Evolutionary conservation across 805 yeast genomes (phyloP), one percentile per base, ranked within the genome.

Genomic region (Myxozyma melibiosi): DNA sequence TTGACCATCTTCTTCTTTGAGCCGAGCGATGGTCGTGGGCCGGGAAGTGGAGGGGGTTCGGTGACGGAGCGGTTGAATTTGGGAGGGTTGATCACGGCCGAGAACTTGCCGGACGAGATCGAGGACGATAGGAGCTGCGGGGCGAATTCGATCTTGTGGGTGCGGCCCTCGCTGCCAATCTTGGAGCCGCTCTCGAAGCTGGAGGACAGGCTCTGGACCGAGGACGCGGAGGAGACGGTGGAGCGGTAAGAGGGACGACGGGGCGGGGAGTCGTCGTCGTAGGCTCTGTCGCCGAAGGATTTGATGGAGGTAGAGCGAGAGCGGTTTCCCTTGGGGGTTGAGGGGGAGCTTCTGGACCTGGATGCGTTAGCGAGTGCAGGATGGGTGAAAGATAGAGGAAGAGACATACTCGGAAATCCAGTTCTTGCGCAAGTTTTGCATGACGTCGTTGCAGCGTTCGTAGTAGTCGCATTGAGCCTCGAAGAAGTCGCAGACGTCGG

Each of bases 401-500:
- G 24, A 2, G 28, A 27, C 55, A 20, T 45, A 51, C 47, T 58
- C 63, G 22, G 58, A 30, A 24, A 60, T 31, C 64, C 64, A 60
- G 39, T 60, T 57, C 39, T 58, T 60, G 31, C 55, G 53, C 18
- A 60, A 46, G 22, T 51, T 37, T 4, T n/a, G 16, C 5, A 60
- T 45, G 16, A 60, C 44, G 1, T 60, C 64, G 40, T 60, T 39
- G 51, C 59, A 57, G 25, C 53, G 53, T 25, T 60, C 63, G 48
- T 53, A 60, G 48, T 60, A 60, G 11, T 60, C 64, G 52, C 62
- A 60, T 46, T 60, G 59, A n/a, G 58, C 64, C 42, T 60, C 64
- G 37, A 60, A 60, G 41, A 60, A 60, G 49, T 60, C 64, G 44
- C 53, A 44, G 25, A 60, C 18, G 51, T 60, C 64, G 11, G 47